Evolutionary conservation across 176 grass and related monocot species (phyloP), one percentile per base, ranked within the genome.

Genomic region (Avena insularis): DNA sequence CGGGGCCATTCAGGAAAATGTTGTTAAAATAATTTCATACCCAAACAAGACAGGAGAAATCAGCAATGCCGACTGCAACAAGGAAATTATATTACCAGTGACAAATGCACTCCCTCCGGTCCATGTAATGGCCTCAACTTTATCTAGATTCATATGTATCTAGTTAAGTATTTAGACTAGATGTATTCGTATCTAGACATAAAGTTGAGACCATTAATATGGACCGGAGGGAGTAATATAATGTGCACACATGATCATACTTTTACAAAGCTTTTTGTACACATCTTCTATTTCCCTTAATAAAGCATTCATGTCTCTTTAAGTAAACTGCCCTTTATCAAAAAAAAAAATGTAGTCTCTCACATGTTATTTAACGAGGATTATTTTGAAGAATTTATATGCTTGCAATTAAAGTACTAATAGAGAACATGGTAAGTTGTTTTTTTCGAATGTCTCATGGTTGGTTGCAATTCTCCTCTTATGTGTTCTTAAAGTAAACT

Each of bases 171-270:
- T 29, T 29, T 29, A 29, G 29, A 29, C 29, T 29, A 29, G 29
- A 29, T 29, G 29, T 29, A 29, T 29, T 29, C 29, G 29, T 29
- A 29, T 29, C 29, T 29, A 29, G 29, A 29, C 29, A 29, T 29
- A 29, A 29, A 29, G 29, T 29, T 29, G 29, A 29, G 29, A 1
- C 29, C 29, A 29, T 29, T 29, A 29, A 29, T 29, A 29, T 29
- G 29, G 29, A 29, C 29, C 29, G 29, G 29, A 29, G 97, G 29
- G 29, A 29, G 29, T 29, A 29, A 35, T 82, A 76, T 76, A 76
- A 76, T 29, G 47, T 31, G 48, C 48, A 27, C 47, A 17, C 45
- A 5, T 49, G 19, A 12, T 49, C 40, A 48, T 74, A 15, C 16
- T 53, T 47, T 72, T 72, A 47, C 68, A 71, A 17, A 51, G 48